These are phyloP conservation scores for Passalora sequoiae DNA, from an alignment of 2,329 filamentous ascomycete species.

Conservation along the genomic window DNA sequence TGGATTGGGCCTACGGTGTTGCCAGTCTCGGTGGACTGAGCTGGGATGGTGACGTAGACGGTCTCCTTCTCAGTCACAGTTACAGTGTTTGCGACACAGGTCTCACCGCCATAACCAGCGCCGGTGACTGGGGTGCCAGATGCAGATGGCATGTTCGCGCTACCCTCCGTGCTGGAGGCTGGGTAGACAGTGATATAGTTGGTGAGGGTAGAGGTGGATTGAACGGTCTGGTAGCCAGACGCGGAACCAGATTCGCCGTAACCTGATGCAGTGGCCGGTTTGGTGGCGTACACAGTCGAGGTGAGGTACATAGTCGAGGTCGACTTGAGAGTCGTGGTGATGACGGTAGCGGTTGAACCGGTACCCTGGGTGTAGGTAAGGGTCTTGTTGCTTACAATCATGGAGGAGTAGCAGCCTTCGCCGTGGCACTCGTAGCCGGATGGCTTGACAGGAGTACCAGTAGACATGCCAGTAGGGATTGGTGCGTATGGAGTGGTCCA, in stretches of 20 bases:
- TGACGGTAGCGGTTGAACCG: constrained; percentile 31
- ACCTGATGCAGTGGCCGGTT: constrained; percentile 7
- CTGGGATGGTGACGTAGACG: constrained; percentile 27
- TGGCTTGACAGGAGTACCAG: constrained; percentile 16
- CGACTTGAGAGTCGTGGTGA: constrained; percentile 33
- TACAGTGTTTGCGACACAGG: constrained; percentile 29
- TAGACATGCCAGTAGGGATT: constrained; percentile 17
- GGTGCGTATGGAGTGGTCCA: constrained; percentile 11
- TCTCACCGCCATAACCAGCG: constrained; percentile 10
- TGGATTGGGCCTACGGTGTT: constrained; percentile 21
- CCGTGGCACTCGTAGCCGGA: constrained; percentile 16
- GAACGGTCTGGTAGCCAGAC: constrained; percentile 22
- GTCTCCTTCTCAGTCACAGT: constrained; percentile 34
- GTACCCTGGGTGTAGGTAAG: constrained; percentile 34
- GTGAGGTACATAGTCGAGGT: constrained; percentile 33
- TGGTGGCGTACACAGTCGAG: constrained; percentile 26
- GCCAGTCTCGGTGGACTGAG: constrained; percentile 6
- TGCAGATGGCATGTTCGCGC: constrained; percentile 1
- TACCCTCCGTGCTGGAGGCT: constrained; percentile 5
- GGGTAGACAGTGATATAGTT: constrained; percentile 33
- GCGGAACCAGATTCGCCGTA: constrained; percentile 4
- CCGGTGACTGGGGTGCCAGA: constrained; percentile 7
- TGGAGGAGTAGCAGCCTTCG: constrained; percentile 21
- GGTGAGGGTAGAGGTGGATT: constrained; percentile 32
- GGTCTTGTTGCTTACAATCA: constrained; percentile 29